A percentile compares a stretch with the other conserved stretches of the same genome.
Conservation (phyloP, 2,329 filamentous ascomycete species). For the Neurospora sp. region DNA sequence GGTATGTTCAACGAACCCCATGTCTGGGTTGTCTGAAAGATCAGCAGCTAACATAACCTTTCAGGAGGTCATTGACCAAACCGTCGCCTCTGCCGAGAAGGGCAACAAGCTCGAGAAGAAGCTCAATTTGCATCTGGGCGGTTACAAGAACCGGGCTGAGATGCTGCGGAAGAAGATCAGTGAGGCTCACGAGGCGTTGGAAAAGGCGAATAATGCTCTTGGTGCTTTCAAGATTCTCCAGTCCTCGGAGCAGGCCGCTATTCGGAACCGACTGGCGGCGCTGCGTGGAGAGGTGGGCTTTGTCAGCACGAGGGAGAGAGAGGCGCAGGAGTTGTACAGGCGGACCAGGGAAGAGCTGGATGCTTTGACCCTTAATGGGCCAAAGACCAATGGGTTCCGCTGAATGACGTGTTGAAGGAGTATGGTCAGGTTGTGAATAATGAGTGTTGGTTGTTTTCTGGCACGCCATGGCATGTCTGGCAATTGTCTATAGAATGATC, state of each 20-base stretch:
- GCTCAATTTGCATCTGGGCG: slow-evolving; percentile 74
- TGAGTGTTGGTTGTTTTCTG: not conserved
- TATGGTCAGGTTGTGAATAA: not conserved
- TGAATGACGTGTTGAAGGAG: slow-evolving; percentile 14
- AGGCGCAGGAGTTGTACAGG: slow-evolving; percentile 82
- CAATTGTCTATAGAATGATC: not conserved
- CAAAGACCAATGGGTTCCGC: slow-evolving; percentile 26
- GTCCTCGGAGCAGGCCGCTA: slow-evolving; percentile 67
- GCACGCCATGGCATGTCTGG: not conserved
- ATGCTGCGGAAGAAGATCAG: slow-evolving; percentile 68
- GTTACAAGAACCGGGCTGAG: slow-evolving; percentile 80
- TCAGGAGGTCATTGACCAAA: slow-evolving; percentile 60
- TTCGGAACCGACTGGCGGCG: slow-evolving; percentile 60
- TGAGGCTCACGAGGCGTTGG: slow-evolving; percentile 64
- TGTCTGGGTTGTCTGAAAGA: not conserved
- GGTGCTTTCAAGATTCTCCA: slow-evolving; percentile 66
- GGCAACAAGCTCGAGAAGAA: slow-evolving; percentile 91
- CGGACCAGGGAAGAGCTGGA: slow-evolving; percentile 68
- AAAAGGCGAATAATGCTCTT: slow-evolving; percentile 62
- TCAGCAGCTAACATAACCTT: slow-evolving; percentile 2
- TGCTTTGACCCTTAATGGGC: slow-evolving; percentile 34
- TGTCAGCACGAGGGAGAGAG: slow-evolving; percentile 71
- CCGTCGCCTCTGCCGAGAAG: slow-evolving; percentile 64
- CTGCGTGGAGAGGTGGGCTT: slow-evolving; percentile 76
- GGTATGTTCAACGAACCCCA: slow-evolving; percentile 33